Conservation (phyloP, 225 moss, liverwort and hornwort species). For the Pseudoscleropodium purum region DNA sequence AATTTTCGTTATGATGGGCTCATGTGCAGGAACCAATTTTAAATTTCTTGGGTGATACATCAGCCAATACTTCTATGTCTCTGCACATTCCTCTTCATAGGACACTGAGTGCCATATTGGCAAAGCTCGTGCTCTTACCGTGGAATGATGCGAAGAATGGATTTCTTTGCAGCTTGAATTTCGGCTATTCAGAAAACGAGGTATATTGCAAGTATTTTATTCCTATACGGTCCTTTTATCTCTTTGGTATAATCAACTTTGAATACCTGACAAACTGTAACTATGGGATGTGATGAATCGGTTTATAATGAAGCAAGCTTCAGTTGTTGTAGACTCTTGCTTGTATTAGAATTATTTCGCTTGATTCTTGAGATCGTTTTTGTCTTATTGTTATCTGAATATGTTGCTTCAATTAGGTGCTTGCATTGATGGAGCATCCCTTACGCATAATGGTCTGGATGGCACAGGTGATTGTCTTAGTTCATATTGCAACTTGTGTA, state of each 20-base stretch:
- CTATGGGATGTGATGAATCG: background rate
- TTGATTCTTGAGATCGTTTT: background rate
- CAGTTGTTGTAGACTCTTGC: background rate
- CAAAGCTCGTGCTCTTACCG: constrained; percentile 82
- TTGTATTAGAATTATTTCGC: background rate
- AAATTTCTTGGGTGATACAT: constrained; percentile 5
- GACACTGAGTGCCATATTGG: constrained; percentile 73
- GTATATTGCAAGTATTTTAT: constrained; percentile 18
- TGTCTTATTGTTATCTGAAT: background rate
- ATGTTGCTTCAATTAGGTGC: constrained; percentile 42
- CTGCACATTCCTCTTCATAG: constrained; percentile 97
- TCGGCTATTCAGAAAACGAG: constrained; percentile 58
- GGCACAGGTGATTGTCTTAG: constrained; percentile 66
- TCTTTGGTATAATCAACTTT: background rate
- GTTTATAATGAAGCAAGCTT: background rate
- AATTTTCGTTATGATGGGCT: background rate
- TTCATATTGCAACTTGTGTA: background rate
- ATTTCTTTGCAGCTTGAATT: constrained; percentile 57
- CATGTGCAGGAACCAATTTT: constrained; percentile 21
- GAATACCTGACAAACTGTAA: background rate
- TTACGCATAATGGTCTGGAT: constrained; percentile 82
- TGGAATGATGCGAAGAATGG: constrained; percentile 57
- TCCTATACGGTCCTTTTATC: background rate
- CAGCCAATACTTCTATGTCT: constrained; percentile 35
- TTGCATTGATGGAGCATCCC: constrained; percentile 91